Base-by-base conservation (phyloP, 2,329 filamentous ascomycete genomes). In the Cladosporium sp. region DNA sequence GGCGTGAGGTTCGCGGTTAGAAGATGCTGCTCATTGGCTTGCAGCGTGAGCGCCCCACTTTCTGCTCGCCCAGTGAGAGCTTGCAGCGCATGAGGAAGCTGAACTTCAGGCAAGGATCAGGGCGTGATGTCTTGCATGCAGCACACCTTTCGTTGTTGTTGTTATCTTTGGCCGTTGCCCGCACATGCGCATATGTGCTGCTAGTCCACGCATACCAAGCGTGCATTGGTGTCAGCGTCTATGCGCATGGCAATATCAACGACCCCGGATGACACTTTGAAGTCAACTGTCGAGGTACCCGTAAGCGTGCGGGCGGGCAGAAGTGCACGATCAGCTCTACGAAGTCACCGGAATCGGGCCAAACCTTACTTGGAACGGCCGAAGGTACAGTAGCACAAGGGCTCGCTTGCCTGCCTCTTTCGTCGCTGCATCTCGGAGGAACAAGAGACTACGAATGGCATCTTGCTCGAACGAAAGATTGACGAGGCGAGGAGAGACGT, bases 1-100 rank as follows among this genome's bases (percentile, higher is more conserved):
- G 61, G 61, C 61, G 61, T 63, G 61, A 63, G 61, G 61, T 63
- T 62, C 61, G 61, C 61, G 61, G 61, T 63, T 63, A 63, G 35
- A 63, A 63, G 35, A 14, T 18, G 31, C 3, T n/a, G 0, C 3
- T 29, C 33, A 63, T 63, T 63, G 61, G 61, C 49, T 33, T 6
- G 61, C 29, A 10, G 33, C 31, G 14, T 37, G 33, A 35, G 35
- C 33, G 50, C 61, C 21, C 33, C 33, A 14, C 35, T 44, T 44
- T 44, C 31, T 37, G 61, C 23, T 33, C 50, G 16, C 12, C 61
- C 61, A 63, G 50, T 63, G 23, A 63, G 50, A 33, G 59, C 18
- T 46, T 18, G 44, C 59, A 35, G 26, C 44, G 44, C 61, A 29
- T 35, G 18, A 31, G 50, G 50, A 21, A 56, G 50, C 50, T 56